Base-by-base conservation (phyloP, 345 rosid species). In the Salix dunnii region DNA sequence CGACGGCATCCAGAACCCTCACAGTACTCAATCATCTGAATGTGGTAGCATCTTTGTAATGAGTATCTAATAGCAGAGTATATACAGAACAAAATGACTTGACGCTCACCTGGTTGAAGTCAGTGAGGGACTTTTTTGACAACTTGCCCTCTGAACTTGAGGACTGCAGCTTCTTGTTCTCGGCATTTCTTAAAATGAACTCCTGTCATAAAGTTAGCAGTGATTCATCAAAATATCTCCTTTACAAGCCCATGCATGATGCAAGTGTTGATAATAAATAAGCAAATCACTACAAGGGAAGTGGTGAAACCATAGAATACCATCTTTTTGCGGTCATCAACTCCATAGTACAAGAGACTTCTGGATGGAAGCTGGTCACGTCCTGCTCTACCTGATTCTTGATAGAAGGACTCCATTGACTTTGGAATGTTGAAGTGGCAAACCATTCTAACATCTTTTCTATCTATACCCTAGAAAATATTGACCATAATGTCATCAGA, bases 381-480 rank as follows among this genome's bases (percentile, higher is more conserved):
- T 71, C 99, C 98, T 55, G 97, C 99, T 87, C 99, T 89, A 66
- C 99, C 99, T 8, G 99, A 96, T 79, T 96, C 99, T 88, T 96
- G 99, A 83, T 96, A 96, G 82, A 96, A 96, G 74, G 92, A 87
- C 86, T 96, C 98, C 99, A 96, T 93, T 63, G 98, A 91, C 82
- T 96, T 96, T 25, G 99, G 99, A 63, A 93, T 81, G 83, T 96
- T 93, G 63, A 88, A 91, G 81, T 93, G 99, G 87, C 92, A 91
- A 84, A 93, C 99, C 79, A 93, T 76, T 84, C 98, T 89, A 67
- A 93, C 99, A 87, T 93, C 97, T 84, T 93, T 93, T 85, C 93
- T 88, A 80, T 93, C 98, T 79, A 93, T 96, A 83, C 98, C 99
- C 99, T 92, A 78, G 7, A 72, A 75, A 83, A 76, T 31, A 65